Evolutionary conservation across 352 stramenopile species (phyloP), one percentile per base, ranked within the genome.

Genomic region (Phytophthora lateralis): DNA sequence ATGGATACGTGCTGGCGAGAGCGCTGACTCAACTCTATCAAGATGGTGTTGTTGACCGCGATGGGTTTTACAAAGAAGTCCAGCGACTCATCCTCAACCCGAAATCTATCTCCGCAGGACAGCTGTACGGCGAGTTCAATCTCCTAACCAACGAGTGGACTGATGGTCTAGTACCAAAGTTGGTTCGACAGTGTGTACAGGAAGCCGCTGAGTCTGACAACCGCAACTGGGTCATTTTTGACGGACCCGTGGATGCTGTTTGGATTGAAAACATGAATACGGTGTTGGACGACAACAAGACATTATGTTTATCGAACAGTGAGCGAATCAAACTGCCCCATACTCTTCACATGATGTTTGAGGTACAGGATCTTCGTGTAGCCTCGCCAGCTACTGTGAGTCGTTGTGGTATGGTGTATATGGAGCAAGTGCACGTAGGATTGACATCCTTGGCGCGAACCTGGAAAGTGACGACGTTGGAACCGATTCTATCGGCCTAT

Each of bases 181-280:
- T 98, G 17, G 96, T 98, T 50, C 88, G 89, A 3, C 86, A 97
- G 52, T 95, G 85, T 41, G 85, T 96, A 1, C 71, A 84, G 15
- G 86, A 93, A 63, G 83, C 84, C 0, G 80, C 76, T 1, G 87
- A 95, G 57, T 88, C 66, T 0, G 88, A 96, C 26, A 86, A 89
- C 21, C 83, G 89, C 8, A 96, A 97, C 55, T 97, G 91, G 91
- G 87, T 97, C 12, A 73, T 97, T 35, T 96, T 97, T 29, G 91
- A 97, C 46, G 91, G 89, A 0, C 89, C 89, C 2, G 86, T 97
- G 1, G 91, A 97, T 68, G 91, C 91, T 0, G 89, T 97, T 5
- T 97, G 91, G 91, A 97, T 97, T 58, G 90, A 97, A 59, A 97
- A 97, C 61, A 97, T 95, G 88, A 95, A 96, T 55, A 96, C 88